Evolutionary conservation across 495 filamentous ascomycete species (phyloP), one percentile per base, ranked within the genome.

Genomic region (Tuber indicum): DNA sequence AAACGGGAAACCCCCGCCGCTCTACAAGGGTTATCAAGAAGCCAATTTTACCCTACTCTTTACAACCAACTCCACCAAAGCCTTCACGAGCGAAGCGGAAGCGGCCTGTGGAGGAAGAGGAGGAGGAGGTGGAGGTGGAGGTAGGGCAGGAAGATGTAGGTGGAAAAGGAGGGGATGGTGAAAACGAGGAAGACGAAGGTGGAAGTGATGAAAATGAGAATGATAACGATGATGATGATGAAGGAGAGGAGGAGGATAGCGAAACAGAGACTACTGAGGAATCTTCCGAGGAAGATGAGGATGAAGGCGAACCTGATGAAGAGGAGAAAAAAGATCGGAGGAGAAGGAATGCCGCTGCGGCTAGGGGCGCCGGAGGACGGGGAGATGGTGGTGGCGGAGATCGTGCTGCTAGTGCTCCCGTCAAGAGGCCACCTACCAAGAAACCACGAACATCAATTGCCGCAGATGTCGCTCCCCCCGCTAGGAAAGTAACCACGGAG

Each of bases 21-120:
- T 97, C 94, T 71, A 92, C 92, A 86, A 92, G 94, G 85, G 90
- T 91, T 85, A 89, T 90, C 78, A 92, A 91, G 79, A 90, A 89
- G 77, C 93, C 88, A 90, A 80, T 88, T 90, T 66, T 93, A 90
- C 85, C 87, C 85, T 73, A 77, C 74, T 75, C 62, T 87, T 87
- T 9, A 87, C 86, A 66, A 87, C 86, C 72, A 86, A 88, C 42
- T 85, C 86, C 41, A 83, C 83, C 70, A 85, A 85, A 21, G 86
- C 88, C 58, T 86, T 32, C 26, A 66, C 88, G 46, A 85, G 84
- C 77, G 89, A 89, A 69, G 80, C 84, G 47, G 82, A 84, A 78
- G 85, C 85, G 72, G 82, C 85, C 74, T 76, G 81, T n/a, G 32
- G 76, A 81, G 12, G 84, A 85, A 14, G 88, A 66, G n/a, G 58